These are phyloP conservation scores for Microbotryomycetes sp. DNA, from an alignment of 1,284 basidiomycete genomes.

Conservation along the genomic window DNA sequence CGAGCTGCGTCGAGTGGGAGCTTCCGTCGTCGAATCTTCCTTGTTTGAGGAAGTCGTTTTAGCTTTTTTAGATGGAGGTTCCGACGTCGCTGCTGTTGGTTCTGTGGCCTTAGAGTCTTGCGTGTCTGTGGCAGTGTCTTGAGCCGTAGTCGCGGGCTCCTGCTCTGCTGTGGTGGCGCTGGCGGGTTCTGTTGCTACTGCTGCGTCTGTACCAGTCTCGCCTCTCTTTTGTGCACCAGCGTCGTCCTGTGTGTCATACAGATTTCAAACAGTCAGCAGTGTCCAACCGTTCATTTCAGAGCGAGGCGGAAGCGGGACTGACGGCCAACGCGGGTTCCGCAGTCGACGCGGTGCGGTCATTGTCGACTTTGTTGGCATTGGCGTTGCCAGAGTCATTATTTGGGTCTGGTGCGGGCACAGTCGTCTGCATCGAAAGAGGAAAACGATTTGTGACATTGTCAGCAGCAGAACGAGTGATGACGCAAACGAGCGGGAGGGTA, in stretches of 20 bases:
- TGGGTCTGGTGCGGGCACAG: background rate
- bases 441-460: too few relatives aligned
- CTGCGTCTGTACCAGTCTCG: background rate
- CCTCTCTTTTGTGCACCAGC: background rate
- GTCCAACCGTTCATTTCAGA: too few relatives aligned
- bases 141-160: too few relatives aligned
- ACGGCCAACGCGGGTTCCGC: background rate
- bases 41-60: background rate
- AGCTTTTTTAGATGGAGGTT: background rate
- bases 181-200: too few relatives aligned
- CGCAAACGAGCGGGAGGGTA: too few relatives aligned
- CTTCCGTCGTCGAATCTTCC: background rate
- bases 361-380: background rate
- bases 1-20: background rate
- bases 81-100: background rate
- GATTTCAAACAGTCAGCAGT: too few relatives aligned
- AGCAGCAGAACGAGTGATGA: too few relatives aligned
- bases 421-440: background rate
- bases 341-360: background rate
- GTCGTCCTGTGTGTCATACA: too few relatives aligned
- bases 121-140: background rate
- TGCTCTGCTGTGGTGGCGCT: too few relatives aligned
- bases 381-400: background rate
- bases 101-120: background rate
- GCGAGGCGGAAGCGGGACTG: background rate